phyloP scores from a whole-genome alignment of 768 basidiomycete species.

The Rhodosporidiobolus sp. region DNA sequence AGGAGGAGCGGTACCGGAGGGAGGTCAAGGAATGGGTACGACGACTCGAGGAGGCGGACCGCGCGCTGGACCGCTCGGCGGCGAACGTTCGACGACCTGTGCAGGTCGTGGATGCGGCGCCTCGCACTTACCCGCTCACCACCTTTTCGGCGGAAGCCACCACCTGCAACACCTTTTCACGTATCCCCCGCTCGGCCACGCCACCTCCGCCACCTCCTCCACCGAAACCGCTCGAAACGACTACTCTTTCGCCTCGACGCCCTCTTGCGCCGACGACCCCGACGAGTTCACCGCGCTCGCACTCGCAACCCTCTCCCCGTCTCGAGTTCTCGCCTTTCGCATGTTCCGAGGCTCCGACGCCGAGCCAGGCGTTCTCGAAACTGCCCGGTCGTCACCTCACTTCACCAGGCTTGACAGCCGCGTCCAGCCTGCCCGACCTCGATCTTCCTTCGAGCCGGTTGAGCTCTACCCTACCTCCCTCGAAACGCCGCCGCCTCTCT shows the following conservation, averaged over 20 bases:
- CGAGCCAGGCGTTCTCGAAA: neutral
- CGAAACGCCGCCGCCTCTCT: neutral
- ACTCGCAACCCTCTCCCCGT: neutral
- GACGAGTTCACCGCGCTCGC: neutral
- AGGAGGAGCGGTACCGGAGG: slow-evolving; percentile 4
- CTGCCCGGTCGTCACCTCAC: neutral
- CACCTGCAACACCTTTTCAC: too few species aligned
- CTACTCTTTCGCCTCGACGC: neutral
- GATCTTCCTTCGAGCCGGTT: neutral
- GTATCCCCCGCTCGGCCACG: neutral
- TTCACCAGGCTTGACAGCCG: neutral
- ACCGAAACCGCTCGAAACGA: neutral
- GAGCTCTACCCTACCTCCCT: neutral
- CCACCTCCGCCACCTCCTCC: neutral
- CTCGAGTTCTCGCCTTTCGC: neutral
- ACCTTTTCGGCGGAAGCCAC: too few species aligned
- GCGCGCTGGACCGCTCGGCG: neutral
- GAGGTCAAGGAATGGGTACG: slow-evolving; percentile 17
- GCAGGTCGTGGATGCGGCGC: neutral
- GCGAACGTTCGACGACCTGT: too few species aligned
- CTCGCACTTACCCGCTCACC: too few species aligned
- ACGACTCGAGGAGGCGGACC: slow-evolving; percentile 27
- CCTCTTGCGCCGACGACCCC: neutral
- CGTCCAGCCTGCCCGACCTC: neutral
- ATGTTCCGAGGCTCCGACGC: neutral